Percentiles rank a stretch among this genome's conserved stretches.
Evolutionary conservation across 2,329 filamentous ascomycete species (phyloP).

Genomic region (Harringtonia aguacate): DNA sequence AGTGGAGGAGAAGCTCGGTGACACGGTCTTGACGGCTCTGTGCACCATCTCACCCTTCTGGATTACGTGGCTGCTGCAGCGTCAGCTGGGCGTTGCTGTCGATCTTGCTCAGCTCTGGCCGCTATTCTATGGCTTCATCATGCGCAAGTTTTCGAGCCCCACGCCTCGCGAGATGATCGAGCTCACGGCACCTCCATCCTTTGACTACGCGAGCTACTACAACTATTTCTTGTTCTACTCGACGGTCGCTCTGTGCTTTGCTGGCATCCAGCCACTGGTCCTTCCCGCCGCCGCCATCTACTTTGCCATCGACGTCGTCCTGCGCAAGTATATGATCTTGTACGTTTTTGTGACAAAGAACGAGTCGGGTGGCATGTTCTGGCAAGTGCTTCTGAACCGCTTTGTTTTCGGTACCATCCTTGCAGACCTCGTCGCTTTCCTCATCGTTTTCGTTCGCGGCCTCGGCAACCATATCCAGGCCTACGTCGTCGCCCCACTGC

Average conservation of each 20-base stretch:
- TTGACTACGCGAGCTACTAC: constrained; percentile 95
- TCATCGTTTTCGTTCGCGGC: constrained; percentile 63
- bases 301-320: constrained; percentile 73
- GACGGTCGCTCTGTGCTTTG: constrained; percentile 79
- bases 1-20: constrained; percentile 48
- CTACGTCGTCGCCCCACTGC: constrained; percentile 60
- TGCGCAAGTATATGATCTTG: constrained; percentile 91
- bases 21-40: constrained; percentile 54
- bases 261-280: constrained; percentile 75
- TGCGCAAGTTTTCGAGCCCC: constrained; percentile 73
- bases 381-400: constrained; percentile 89
- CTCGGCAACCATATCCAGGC: constrained; percentile 51
- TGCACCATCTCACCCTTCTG: constrained; percentile 83
- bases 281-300: constrained; percentile 81
- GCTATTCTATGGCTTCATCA: constrained; percentile 73
- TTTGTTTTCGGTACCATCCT: constrained; percentile 73
- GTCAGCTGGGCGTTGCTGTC: constrained; percentile 85
- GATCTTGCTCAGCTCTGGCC: constrained; percentile 86
- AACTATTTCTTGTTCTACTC: constrained; percentile 96
- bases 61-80: constrained; percentile 87
- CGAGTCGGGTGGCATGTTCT: constrained; percentile 87
- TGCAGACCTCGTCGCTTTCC: constrained; percentile 65
- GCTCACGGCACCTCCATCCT: constrained; percentile 80
- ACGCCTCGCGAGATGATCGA: constrained; percentile 89
- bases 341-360: constrained; percentile 97